A percentile compares a stretch with the other conserved stretches of the same genome.
These are phyloP conservation scores for Asterochloris sp. DNA, from an alignment of 139 green algal genomes.

Conservation along the genomic window DNA sequence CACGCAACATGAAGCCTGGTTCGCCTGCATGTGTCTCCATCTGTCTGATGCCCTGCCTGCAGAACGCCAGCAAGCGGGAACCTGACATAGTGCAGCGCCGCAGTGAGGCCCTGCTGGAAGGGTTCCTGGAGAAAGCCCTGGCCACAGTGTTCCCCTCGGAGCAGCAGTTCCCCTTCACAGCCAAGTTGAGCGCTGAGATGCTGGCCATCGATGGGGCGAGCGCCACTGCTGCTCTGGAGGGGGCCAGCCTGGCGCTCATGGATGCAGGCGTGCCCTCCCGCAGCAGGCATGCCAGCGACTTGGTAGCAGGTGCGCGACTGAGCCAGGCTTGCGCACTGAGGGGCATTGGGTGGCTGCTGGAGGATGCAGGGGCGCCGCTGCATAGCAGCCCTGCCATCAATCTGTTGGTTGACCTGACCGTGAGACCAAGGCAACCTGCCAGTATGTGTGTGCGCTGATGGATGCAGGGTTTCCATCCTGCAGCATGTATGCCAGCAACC, in stretches of 20 bases:
- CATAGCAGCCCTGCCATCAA: too few species aligned
- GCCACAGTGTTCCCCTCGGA: conserved; percentile 61
- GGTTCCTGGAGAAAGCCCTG: conserved; percentile 79
- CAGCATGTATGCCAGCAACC: too few species aligned
- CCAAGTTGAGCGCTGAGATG: conserved; percentile 58
- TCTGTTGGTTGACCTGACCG: too few species aligned
- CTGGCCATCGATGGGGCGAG: conserved; percentile 53
- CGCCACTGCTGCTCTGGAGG: conserved; percentile 55
- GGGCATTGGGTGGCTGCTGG: too few species aligned
- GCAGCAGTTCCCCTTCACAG: conserved; percentile 56
- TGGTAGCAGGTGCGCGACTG: conserved; percentile 37
- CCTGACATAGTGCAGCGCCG: neutral
- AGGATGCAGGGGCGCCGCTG: too few species aligned
- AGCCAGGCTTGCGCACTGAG: neutral
- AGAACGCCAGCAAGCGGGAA: neutral
- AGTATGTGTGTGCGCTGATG: too few species aligned
- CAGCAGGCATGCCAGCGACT: conserved; percentile 3
- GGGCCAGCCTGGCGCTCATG: conserved; percentile 45
- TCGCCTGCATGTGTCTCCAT: neutral
- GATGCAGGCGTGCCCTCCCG: conserved; percentile 50
- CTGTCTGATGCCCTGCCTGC: neutral
- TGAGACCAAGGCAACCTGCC: too few species aligned
- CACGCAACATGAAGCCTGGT: neutral
- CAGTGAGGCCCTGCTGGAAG: neutral
- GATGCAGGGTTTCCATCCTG: too few species aligned